phyloP scores from a whole-genome alignment of 2,329 filamentous ascomycete genomes.

The Orbilia ellipsospora region DNA sequence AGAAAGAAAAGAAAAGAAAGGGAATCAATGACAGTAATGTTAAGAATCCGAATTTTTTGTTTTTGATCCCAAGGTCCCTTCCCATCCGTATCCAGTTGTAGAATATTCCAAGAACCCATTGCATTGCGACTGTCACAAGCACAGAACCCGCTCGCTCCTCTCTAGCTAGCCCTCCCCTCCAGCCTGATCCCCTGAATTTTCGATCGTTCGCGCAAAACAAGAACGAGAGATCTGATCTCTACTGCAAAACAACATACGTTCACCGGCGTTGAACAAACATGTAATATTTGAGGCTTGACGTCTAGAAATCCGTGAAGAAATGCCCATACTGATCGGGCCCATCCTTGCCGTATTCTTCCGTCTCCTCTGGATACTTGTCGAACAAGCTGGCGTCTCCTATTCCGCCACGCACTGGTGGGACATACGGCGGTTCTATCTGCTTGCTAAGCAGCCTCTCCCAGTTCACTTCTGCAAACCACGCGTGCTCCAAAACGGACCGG shows the following conservation, averaged over 20 bases:
- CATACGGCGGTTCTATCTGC: constrained; percentile 98
- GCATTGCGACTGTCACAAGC: constrained; percentile 33
- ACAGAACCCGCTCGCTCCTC: background rate
- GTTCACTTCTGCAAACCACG: constrained; percentile 97
- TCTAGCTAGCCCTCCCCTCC: background rate
- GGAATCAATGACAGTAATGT: constrained; percentile 15
- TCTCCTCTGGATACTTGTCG: constrained; percentile 97
- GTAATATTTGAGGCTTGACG: background rate
- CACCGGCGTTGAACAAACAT: background rate
- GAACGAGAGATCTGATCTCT: background rate
- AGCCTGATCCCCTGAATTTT: background rate
- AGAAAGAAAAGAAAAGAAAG: constrained; percentile 24
- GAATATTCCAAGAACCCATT: constrained; percentile 17
- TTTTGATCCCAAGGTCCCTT: background rate
- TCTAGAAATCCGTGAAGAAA: constrained; percentile 78
- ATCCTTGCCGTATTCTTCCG: constrained; percentile 81
- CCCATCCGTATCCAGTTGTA: constrained; percentile 16
- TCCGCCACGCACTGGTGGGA: constrained; percentile 92
- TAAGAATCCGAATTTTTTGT: constrained; percentile 17
- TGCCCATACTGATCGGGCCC: constrained; percentile 69
- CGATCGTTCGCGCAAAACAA: background rate
- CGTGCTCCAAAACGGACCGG: constrained; percentile 91
- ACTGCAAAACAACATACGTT: constrained; percentile 15
- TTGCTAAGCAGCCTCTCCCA: constrained; percentile 95
- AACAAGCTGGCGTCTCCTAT: constrained; percentile 97